Conservation (phyloP, 148 eudicot species). For the Cornus kousa region DNA sequence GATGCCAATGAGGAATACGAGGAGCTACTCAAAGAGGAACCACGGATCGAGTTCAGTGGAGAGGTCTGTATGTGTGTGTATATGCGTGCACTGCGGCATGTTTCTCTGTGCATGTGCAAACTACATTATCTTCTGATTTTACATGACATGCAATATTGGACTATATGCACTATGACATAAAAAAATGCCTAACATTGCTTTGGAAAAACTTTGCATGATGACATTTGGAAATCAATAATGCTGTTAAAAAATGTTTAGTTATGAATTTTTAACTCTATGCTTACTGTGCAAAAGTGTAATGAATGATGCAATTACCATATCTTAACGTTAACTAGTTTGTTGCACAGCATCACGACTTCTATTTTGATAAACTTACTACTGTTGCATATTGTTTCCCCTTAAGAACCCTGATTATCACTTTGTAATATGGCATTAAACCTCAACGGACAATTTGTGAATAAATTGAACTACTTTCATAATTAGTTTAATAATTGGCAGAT, state of each 20-base stretch:
- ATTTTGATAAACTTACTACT: slow-evolving; percentile 2
- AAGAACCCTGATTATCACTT: not conserved
- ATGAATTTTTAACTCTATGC: not conserved
- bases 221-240: not conserved
- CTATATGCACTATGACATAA: not conserved
- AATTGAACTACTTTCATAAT: slow-evolving; percentile 1
- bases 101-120: not conserved
- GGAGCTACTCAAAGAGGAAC: slow-evolving; percentile 87
- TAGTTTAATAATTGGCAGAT: not conserved
- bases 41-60: slow-evolving; percentile 85
- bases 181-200: not conserved
- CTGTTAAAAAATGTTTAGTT: not conserved
- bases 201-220: slow-evolving; percentile 3
- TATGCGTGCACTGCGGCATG: not conserved
- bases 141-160: not conserved
- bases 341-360: not conserved
- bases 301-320: not conserved
- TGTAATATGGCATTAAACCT: not conserved
- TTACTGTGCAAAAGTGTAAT: not conserved
- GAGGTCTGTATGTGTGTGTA: slow-evolving; percentile 45
- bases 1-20: slow-evolving; percentile 82
- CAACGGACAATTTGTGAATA: not conserved
- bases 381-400: not conserved
- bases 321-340: not conserved
- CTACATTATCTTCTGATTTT: not conserved